Base-by-base conservation (phyloP, 805 yeast genomes). In the Candida yuanshanica region DNA sequence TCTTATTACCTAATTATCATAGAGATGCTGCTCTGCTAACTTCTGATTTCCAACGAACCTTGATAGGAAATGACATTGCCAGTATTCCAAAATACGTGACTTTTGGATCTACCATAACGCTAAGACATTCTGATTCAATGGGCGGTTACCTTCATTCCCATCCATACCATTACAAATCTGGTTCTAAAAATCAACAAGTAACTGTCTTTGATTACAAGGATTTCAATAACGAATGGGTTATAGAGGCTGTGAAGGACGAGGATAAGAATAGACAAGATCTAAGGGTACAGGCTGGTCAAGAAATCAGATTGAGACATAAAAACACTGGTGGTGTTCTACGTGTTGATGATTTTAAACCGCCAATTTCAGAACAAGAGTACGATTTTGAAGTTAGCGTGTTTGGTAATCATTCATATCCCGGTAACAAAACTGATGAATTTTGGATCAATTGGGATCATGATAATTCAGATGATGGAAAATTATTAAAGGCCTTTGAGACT, bases 311-410 rank as follows among this genome's bases (percentile, higher is more conserved):
- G n/a, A 77, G 75, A 65, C 98, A 93, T 59, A 69, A 70, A 43
- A 46, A 52, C 2, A 83, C 97, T 1, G 75, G 81, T 13, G 77
- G 78, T 47, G 76, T 84, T 35, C 63, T 93, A 39, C 80, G 80
- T 48, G 83, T 88, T 18, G 84, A 85, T 46, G 48, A 60, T 2
- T 66, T 74, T 38, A 77, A 90, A 45, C 96, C 98, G 4, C 96
- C 96, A 9, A 76, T 89, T 21, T 76, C 91, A 9, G 95, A 87
- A 56, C 93, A 87, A 55, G 98, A 93, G 42, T 90, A 91, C 62
- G 82, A 89, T 56, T 75, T 74, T 48, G 95, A 89, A 61, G 95
- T 89, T 1, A 74, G 86, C 21, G 79, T 87, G 48, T 67, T 78
- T 42, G 93, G 91, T 5, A 75, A 74, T 60, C 60, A 69, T 7